Base-by-base conservation (phyloP, 441 rosid genomes). In the Geranium incanum region DNA sequence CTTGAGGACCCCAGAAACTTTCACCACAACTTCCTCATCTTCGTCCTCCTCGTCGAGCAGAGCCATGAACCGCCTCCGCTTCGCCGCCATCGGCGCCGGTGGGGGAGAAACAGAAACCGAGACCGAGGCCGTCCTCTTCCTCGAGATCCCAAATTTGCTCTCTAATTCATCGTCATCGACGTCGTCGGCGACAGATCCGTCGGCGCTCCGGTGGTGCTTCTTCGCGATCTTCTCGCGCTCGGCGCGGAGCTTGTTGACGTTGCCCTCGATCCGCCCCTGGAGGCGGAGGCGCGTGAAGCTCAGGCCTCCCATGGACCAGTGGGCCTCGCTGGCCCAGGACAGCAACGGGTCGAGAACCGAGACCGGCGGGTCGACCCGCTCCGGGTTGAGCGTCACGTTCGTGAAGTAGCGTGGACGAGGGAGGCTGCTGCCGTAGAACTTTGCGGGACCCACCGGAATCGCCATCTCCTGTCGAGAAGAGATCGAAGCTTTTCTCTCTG, bases 221-320 rank as follows among this genome's bases (percentile, higher is more conserved):
- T 2, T 28, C 1, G 33, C 33, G 21, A 71, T 36, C 63, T 75
- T 84, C 52, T 91, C 89, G 0, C 83, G 82, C 71, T 84, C 83
- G 8, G 76, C 80, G 0, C 88, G 86, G 59, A 93, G 93, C 70
- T 80, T 84, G 43, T 74, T 67, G 67, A 85, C 73, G 57, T 78
- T 88, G 11, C 98, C 98, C 68, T 94, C 98, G 60, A 94, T 94
- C 1, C 92, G 86, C 19, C 98, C 97, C 33, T 91, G 97, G 69
- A 85, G 86, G 69, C 93, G 96, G 75, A 91, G 89, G 39, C 96
- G 97, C 66, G 78, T 74, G 87, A 87, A 87, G 78, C 78, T 88
- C 68, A 87, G 90, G 36, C 98, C 98, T 6, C 98, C 98, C 98
- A 94, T 94, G 67, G 97, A 87, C 98, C 98, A 94, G 83, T 94